A percentile compares a stretch with the other conserved stretches of the same genome.
These are phyloP conservation scores for Perkinsus olseni DNA, from an alignment of 169 alveolate species.

Conservation along the genomic window DNA sequence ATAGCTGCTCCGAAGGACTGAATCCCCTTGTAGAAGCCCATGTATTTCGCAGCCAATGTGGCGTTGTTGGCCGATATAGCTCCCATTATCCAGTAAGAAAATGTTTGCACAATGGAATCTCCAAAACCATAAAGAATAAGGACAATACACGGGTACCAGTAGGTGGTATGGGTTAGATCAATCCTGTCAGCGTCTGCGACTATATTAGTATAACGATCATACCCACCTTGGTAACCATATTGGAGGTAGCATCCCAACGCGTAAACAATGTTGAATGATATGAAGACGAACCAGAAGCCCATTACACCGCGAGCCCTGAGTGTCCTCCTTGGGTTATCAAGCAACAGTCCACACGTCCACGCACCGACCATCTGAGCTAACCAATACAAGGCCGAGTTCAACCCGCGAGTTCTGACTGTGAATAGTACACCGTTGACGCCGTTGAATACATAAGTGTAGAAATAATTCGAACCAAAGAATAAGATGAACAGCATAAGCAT, in stretches of 20 bases:
- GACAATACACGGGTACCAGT: neutral
- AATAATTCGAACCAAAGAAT: constrained; percentile 32
- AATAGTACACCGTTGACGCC: constrained; percentile 30
- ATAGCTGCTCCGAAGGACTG: constrained; percentile 11
- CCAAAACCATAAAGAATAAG: neutral
- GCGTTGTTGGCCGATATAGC: constrained; percentile 1
- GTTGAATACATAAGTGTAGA: constrained; percentile 33
- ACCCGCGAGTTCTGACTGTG: constrained; percentile 34
- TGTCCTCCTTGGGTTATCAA: neutral
- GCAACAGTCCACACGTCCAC: constrained; percentile 1
- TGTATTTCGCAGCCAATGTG: neutral
- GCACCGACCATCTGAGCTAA: constrained; percentile 25
- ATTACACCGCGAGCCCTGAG: neutral
- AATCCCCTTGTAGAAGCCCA: constrained; percentile 10
- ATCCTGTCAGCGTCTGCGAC: neutral
- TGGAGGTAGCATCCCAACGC: neutral
- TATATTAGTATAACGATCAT: neutral
- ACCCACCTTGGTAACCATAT: neutral
- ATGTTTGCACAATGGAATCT: constrained; percentile 6
- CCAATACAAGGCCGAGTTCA: constrained; percentile 35
- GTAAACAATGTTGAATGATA: neutral
- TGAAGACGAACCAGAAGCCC: neutral
- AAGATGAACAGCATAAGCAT: constrained; percentile 10
- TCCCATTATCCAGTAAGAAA: constrained; percentile 6
- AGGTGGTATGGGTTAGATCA: neutral